phyloP scores from a whole-genome alignment of 208 protist genomes.

The Herpetomonas samuelpessoai region DNA sequence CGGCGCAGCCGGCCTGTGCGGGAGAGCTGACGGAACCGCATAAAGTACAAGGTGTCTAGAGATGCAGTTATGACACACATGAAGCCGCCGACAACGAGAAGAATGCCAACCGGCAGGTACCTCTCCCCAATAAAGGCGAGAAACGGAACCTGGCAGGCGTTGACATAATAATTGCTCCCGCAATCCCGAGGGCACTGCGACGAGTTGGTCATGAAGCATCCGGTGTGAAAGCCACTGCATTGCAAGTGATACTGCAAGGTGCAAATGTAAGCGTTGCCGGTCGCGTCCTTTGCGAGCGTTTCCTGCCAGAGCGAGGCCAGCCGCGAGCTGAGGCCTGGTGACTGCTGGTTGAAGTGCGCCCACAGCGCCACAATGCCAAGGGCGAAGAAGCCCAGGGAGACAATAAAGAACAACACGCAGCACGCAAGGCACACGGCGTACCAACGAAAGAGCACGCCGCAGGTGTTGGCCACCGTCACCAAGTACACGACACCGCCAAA shows the following conservation, averaged over 20 bases:
- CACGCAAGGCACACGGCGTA: conserved; percentile 24
- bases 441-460: conserved; percentile 31
- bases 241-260: conserved; percentile 29
- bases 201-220: conserved; percentile 42
- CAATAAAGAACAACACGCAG: conserved; percentile 21
- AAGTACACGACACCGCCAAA: conserved; percentile 25
- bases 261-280: conserved; percentile 22
- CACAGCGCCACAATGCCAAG: conserved; percentile 25
- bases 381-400: conserved; percentile 29
- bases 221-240: conserved; percentile 57
- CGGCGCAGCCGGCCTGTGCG: conserved; percentile 29
- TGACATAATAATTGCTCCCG: conserved; percentile 32
- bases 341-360: conserved; percentile 16
- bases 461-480: conserved; percentile 24
- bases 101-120: conserved; percentile 26
- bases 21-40: conserved; percentile 31
- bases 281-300: background rate
- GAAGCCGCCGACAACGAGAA: conserved; percentile 21
- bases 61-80: conserved; percentile 24
- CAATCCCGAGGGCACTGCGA: conserved; percentile 39
- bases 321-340: conserved; percentile 14
- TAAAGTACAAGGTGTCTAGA: conserved; percentile 35
- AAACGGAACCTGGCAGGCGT: conserved; percentile 30
- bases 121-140: conserved; percentile 17
- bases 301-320: conserved; percentile 23